Percentiles rank a stretch among this genome's conserved stretches.
phyloP scores from a whole-genome alignment of 2,329 filamentous ascomycete genomes.

The Xylariaceae sp. region DNA sequence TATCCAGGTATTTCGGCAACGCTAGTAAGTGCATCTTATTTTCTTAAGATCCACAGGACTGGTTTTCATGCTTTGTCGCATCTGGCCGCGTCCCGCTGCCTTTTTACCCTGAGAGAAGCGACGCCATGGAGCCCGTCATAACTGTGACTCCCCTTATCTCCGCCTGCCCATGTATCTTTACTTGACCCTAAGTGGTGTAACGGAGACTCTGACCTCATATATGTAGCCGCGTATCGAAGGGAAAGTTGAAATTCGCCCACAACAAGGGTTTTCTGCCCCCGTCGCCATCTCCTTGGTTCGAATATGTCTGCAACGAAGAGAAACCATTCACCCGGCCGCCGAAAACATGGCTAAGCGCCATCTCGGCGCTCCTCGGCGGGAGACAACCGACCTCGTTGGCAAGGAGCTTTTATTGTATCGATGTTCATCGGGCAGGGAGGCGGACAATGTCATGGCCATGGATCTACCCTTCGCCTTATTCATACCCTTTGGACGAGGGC shows the following conservation, averaged over 20 bases:
- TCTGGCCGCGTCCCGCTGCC: neutral
- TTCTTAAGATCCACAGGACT: neutral
- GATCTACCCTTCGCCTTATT: slow-evolving; percentile 96
- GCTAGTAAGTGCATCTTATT: slow-evolving; percentile 59
- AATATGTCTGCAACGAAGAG: slow-evolving; percentile 86
- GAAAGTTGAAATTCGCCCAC: slow-evolving; percentile 91
- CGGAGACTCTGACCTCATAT: slow-evolving; percentile 9
- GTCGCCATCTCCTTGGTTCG: slow-evolving; percentile 89
- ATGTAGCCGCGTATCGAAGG: slow-evolving; percentile 88
- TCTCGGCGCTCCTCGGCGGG: slow-evolving; percentile 81
- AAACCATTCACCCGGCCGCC: slow-evolving; percentile 94
- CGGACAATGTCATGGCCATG: slow-evolving; percentile 88
- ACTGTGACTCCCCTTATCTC: neutral
- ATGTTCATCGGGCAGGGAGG: slow-evolving; percentile 75
- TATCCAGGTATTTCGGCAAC: slow-evolving; percentile 98
- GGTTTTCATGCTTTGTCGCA: slow-evolving; percentile 8
- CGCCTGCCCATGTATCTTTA: neutral
- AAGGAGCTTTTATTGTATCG: slow-evolving; percentile 92
- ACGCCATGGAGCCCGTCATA: neutral
- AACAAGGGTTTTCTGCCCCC: slow-evolving; percentile 77
- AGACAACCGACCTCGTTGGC: slow-evolving; percentile 86
- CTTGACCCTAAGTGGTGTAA: too few species aligned
- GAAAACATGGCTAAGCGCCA: slow-evolving; percentile 92
- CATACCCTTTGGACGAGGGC: slow-evolving; percentile 88
- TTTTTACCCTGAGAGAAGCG: slow-evolving; percentile 5